A percentile compares a stretch with the other conserved stretches of the same genome.
These are phyloP conservation scores for Cucurbita argyrosperma DNA, from an alignment of 306 rosid species.

Conservation along the genomic window DNA sequence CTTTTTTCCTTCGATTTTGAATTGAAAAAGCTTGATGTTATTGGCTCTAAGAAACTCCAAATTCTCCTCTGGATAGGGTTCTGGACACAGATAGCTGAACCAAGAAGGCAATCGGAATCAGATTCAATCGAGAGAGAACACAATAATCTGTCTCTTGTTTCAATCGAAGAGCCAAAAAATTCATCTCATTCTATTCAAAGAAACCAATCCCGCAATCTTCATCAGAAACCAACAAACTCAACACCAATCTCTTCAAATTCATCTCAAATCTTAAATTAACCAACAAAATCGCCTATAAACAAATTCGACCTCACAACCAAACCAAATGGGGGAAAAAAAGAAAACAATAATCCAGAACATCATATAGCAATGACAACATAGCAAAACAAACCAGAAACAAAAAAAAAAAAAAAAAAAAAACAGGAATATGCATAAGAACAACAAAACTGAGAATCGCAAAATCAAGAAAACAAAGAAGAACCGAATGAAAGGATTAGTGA, in stretches of 20 bases:
- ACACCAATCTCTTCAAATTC: not conserved
- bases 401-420: not conserved
- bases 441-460: not conserved
- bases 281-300: not conserved
- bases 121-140: not conserved
- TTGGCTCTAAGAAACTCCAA: conserved; percentile 54
- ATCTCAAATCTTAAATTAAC: not conserved
- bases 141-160: not conserved
- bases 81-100: conserved; percentile 83
- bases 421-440: not conserved
- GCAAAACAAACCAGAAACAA: not conserved
- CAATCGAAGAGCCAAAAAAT: not conserved
- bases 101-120: not conserved
- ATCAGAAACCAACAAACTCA: not conserved
- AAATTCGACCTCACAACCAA: not conserved
- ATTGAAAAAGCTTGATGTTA: conserved; percentile 61
- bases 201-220: not conserved
- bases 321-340: not conserved
- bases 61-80: conserved; percentile 75
- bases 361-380: not conserved
- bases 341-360: not conserved
- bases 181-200: not conserved
- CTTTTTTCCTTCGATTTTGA: conserved; percentile 88
- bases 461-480: not conserved
- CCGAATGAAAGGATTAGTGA: not conserved